Evolutionary conservation across 768 basidiomycete species (phyloP).

Genomic region (Mycena leptocephala): DNA sequence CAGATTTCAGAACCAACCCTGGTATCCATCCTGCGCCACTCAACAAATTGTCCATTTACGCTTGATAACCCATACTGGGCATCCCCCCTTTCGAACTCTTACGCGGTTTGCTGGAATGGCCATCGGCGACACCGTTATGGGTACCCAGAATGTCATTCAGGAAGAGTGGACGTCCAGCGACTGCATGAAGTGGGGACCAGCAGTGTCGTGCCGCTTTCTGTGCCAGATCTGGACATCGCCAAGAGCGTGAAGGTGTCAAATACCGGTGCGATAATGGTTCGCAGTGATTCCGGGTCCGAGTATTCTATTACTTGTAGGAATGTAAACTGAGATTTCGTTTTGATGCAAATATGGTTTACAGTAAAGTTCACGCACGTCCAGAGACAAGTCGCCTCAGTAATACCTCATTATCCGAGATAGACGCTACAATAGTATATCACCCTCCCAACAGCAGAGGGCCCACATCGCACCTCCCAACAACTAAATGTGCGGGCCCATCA

Average conservation of each 20-base stretch:
- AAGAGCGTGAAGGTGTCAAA: slow-evolving; percentile 4
- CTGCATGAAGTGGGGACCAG: background rate
- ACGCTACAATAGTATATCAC: no score
- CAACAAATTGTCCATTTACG: background rate
- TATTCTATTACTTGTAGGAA: slow-evolving; percentile 15
- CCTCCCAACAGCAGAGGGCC: no score
- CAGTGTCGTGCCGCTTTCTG: background rate
- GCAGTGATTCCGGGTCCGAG: slow-evolving; percentile 4
- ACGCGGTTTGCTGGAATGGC: slow-evolving; percentile 9
- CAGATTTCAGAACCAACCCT: slow-evolving; percentile 9
- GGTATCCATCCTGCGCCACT: slow-evolving; percentile 15
- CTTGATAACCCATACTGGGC: slow-evolving; percentile 3
- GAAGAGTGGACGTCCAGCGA: slow-evolving; percentile 1
- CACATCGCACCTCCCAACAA: no score
- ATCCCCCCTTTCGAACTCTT: background rate
- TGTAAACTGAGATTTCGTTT: background rate
- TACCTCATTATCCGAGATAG: no score
- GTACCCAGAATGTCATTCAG: slow-evolving; percentile 2
- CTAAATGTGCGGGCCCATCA: no score
- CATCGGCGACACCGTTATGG: background rate
- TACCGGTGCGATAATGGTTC: slow-evolving; percentile 16
- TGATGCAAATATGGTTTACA: slow-evolving; percentile 3
- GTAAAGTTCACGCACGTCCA: no score
- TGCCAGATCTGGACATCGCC: background rate
- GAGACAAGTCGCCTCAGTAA: no score